Conservation (phyloP, 2,329 filamentous ascomycete species). For the Stachybotrys echinatus region DNA sequence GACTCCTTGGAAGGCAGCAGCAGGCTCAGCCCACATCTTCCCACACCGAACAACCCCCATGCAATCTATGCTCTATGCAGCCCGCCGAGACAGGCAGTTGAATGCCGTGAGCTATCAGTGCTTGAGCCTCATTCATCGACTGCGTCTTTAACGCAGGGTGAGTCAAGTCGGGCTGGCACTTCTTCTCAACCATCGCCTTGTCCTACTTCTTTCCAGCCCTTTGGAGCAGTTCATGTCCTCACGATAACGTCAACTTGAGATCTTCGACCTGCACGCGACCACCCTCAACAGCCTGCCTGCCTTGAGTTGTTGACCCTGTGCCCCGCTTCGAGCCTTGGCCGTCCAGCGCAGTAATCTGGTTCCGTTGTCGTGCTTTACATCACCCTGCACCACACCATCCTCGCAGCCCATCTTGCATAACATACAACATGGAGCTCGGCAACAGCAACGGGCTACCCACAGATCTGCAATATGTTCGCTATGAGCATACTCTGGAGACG, state of each 20-base stretch:
- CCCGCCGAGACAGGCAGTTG: background rate
- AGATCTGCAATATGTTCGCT: slow-evolving; percentile 55
- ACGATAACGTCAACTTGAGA: too few species aligned
- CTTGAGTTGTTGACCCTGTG: too few species aligned
- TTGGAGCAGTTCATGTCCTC: too few species aligned
- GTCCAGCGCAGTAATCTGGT: background rate
- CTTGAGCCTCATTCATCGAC: background rate
- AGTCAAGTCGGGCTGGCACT: background rate
- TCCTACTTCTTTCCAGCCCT: too few species aligned
- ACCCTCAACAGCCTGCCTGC: too few species aligned
- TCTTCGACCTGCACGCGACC: too few species aligned
- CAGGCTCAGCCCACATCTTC: background rate
- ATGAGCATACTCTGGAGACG: slow-evolving; percentile 54
- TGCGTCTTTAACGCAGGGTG: background rate
- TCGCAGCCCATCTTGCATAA: background rate
- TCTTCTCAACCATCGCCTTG: too few species aligned
- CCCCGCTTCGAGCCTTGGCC: background rate
- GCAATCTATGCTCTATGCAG: too few species aligned
- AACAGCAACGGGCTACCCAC: slow-evolving; percentile 30
- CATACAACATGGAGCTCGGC: slow-evolving; percentile 8
- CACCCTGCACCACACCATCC: background rate
- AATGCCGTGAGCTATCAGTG: background rate
- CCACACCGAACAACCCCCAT: too few species aligned
- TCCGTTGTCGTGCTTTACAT: background rate
- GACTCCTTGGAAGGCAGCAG: background rate